These are phyloP conservation scores for Quercus variabilis DNA, from an alignment of 306 rosid species.

Conservation along the genomic window DNA sequence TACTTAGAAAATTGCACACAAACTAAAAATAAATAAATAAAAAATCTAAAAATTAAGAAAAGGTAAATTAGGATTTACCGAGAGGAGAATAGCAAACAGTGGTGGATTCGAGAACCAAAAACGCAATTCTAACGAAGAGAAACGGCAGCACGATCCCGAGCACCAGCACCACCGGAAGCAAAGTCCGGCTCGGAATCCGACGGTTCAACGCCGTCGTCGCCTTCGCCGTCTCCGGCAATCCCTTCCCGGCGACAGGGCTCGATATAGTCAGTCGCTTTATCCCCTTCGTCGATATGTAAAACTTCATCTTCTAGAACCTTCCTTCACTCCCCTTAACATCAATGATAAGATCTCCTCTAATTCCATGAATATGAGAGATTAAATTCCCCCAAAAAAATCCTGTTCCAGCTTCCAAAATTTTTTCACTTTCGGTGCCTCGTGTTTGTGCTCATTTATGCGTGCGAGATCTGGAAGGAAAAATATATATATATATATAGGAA, in stretches of 20 bases:
- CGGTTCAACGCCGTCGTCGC: slow-evolving; percentile 43
- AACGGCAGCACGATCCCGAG: slow-evolving; percentile 66
- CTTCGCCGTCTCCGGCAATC: slow-evolving; percentile 15
- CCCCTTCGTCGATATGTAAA: slow-evolving; percentile 72
- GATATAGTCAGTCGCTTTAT: slow-evolving; percentile 66
- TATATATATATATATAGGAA: not conserved
- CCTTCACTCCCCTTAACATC: not conserved
- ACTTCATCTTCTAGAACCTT: slow-evolving; percentile 52
- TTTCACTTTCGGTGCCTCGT: not conserved
- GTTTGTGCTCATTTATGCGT: not conserved
- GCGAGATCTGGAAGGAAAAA: not conserved
- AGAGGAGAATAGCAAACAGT: slow-evolving; percentile 53
- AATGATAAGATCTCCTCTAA: not conserved
- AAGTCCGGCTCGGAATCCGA: slow-evolving; percentile 46
- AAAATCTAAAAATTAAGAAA: too few relatives aligned
- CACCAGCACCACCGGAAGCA: slow-evolving; percentile 50
- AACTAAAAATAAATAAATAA: not conserved
- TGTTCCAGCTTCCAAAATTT: too few relatives aligned
- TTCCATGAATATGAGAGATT: slow-evolving; percentile 26
- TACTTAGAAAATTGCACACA: not conserved
- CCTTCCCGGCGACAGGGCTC: slow-evolving; percentile 42
- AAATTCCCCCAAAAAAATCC: not conserved
- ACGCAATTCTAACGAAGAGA: slow-evolving; percentile 61
- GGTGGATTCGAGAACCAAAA: slow-evolving; percentile 77
- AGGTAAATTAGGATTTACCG: slow-evolving; percentile 32